phyloP scores from a whole-genome alignment of 192 early-diverging fungal genomes.

The Coemansia sp. region DNA sequence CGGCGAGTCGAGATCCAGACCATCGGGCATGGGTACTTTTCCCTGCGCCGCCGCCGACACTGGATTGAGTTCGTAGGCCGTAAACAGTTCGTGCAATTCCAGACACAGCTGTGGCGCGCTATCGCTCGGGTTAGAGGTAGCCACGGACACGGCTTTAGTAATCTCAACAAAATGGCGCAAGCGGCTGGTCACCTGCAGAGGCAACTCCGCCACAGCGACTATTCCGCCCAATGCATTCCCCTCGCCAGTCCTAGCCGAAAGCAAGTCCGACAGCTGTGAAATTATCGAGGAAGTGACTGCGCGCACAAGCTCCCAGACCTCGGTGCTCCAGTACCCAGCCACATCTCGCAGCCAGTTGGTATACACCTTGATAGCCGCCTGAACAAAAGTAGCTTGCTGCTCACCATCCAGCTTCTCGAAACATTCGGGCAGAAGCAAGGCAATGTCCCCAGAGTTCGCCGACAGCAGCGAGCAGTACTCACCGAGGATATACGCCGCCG shows the following conservation, averaged over 20 bases:
- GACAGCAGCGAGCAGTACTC: conserved; percentile 73
- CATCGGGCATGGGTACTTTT: conserved; percentile 85
- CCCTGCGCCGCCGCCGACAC: conserved; percentile 87
- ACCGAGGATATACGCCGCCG: conserved; percentile 88
- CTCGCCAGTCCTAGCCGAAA: conserved; percentile 1
- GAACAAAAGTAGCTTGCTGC: conserved; percentile 37
- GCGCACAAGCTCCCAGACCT: conserved; percentile 42
- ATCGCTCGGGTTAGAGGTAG: conserved; percentile 35
- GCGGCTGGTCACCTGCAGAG: conserved; percentile 67
- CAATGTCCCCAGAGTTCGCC: conserved; percentile 57
- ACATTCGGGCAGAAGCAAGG: conserved; percentile 70
- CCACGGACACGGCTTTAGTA: conserved; percentile 28
- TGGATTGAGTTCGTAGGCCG: conserved; percentile 83
- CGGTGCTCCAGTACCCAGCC: conserved; percentile 42
- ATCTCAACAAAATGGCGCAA: conserved; percentile 36
- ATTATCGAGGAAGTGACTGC: conserved; percentile 24
- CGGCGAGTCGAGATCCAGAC: conserved; percentile 79
- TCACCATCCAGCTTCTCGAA: conserved; percentile 17
- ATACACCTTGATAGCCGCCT: conserved; percentile 46
- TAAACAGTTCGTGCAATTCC: conserved; percentile 66
- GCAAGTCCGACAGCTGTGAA: conserved; percentile 10
- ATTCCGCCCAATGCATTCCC: conserved; percentile 41
- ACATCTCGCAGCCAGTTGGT: conserved; percentile 50
- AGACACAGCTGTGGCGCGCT: conserved; percentile 54
- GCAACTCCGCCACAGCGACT: conserved; percentile 39